Evolutionary conservation across 139 green algal genomes (phyloP).

Genomic region (Chlamydomonas schloesseri): DNA sequence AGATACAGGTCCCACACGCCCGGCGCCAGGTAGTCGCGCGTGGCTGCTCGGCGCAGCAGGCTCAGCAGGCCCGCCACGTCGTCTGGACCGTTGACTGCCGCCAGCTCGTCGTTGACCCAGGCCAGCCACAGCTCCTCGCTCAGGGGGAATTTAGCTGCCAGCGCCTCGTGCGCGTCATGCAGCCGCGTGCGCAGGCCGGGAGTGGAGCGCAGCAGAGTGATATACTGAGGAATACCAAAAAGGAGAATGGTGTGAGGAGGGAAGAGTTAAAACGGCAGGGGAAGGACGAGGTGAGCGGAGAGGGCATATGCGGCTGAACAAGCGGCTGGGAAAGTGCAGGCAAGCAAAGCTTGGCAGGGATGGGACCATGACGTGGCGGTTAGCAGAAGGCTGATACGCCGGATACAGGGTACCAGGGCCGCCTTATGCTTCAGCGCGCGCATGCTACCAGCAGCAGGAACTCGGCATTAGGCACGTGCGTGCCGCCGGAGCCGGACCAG

Average conservation of each 20-base stretch:
- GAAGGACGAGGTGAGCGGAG: not conserved
- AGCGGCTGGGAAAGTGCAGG: no score
- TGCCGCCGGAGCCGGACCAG: no score
- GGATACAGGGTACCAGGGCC: no score
- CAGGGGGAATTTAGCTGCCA: constrained; percentile 82
- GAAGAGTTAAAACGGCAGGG: no score
- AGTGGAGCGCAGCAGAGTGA: constrained; percentile 70
- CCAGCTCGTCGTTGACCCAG: constrained; percentile 86
- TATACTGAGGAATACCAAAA: constrained; percentile 75
- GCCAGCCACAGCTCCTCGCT: constrained; percentile 84
- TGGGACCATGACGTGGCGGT: no score
- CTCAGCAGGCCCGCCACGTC: constrained; percentile 45
- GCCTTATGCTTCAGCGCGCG: no score
- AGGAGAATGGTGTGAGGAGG: not conserved
- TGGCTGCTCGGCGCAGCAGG: constrained; percentile 65
- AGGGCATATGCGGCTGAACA: no score
- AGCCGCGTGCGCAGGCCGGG: constrained; percentile 67
- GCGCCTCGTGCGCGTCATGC: constrained; percentile 66
- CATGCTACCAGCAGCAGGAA: no score
- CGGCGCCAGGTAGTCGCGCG: constrained; percentile 84
- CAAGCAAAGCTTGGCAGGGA: no score
- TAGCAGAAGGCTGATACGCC: no score
- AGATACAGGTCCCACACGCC: constrained; percentile 80
- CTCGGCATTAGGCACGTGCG: no score
- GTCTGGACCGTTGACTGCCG: not conserved